phyloP scores from a whole-genome alignment of 371 early-diverging fungal genomes.

The Nematocida parisii region DNA sequence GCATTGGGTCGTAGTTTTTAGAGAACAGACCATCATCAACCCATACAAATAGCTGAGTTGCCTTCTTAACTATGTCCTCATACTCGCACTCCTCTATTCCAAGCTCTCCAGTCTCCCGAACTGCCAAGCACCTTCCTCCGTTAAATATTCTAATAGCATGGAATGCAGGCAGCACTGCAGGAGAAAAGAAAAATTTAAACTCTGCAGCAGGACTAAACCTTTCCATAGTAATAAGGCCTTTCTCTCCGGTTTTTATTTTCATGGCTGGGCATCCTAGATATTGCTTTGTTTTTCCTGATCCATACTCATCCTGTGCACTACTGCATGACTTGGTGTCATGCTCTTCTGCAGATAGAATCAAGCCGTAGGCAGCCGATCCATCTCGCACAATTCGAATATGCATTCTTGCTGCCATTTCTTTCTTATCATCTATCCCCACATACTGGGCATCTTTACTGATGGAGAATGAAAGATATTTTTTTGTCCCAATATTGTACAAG shows the following conservation, averaged over 20 bases:
- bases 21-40: constrained; percentile 14
- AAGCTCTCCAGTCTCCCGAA: not conserved
- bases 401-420: not conserved
- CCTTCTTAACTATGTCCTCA: constrained; percentile 6
- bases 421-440: not conserved
- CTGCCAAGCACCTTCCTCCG: constrained; percentile 24
- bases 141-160: constrained; percentile 24
- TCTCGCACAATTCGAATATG: constrained; percentile 31
- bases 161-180: not conserved
- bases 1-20: constrained; percentile 24
- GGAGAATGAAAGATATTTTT: constrained; percentile 14
- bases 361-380: constrained; percentile 1
- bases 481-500: constrained; percentile 33
- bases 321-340: not conserved
- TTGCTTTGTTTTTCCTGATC: not conserved
- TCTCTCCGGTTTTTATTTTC: not conserved
- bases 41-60: constrained; percentile 44
- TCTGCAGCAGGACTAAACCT: not conserved
- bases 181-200: constrained; percentile 34
- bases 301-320: not conserved
- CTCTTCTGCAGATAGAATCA: constrained; percentile 6
- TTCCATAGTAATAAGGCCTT: not conserved
- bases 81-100: constrained; percentile 24
- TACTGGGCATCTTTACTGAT: not conserved
- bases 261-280: constrained; percentile 6